These are phyloP conservation scores for Tetrapisispora taiwanensis DNA, from an alignment of 805 yeast genomes.

Conservation along the genomic window DNA sequence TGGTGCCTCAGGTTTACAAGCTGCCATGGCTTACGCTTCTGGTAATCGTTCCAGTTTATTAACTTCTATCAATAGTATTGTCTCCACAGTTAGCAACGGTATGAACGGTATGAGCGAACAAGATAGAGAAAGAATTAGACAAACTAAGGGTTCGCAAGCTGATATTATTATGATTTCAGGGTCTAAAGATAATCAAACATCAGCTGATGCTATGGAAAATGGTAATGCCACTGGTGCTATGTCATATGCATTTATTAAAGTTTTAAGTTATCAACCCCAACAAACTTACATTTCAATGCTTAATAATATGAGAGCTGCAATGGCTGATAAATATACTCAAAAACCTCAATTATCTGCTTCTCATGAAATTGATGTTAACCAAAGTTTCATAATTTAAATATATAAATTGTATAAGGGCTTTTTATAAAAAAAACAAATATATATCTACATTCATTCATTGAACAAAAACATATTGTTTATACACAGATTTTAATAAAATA, in stretches of 20 bases:
- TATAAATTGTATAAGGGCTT: no score
- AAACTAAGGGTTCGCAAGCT: slow-evolving; percentile 59
- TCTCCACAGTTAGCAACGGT: slow-evolving; percentile 35
- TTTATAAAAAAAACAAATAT: no score
- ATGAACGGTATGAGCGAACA: slow-evolving; percentile 31
- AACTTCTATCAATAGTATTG: slow-evolving; percentile 34
- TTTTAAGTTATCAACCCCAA: slow-evolving; percentile 47
- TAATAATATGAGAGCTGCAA: slow-evolving; percentile 56
- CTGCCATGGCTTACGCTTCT: slow-evolving; percentile 48
- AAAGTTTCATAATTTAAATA: slow-evolving; percentile 32
- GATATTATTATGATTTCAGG: slow-evolving; percentile 72
- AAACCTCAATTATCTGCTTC: slow-evolving; percentile 75
- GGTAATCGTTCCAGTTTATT: slow-evolving; percentile 43
- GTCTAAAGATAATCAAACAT: slow-evolving; percentile 75
- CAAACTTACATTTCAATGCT: slow-evolving; percentile 62
- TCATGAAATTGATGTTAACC: slow-evolving; percentile 65
- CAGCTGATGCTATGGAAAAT: slow-evolving; percentile 69
- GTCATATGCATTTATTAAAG: slow-evolving; percentile 68
- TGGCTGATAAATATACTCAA: slow-evolving; percentile 59
- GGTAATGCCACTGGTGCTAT: slow-evolving; percentile 75
- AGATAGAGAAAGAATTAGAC: slow-evolving; percentile 36
- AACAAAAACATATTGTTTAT: not conserved
- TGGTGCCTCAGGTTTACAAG: slow-evolving; percentile 52
- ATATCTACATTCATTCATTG: no score
- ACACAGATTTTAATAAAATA: not conserved